phyloP scores from a whole-genome alignment of 352 stramenopile species.

The Lagenidium giganteum region DNA sequence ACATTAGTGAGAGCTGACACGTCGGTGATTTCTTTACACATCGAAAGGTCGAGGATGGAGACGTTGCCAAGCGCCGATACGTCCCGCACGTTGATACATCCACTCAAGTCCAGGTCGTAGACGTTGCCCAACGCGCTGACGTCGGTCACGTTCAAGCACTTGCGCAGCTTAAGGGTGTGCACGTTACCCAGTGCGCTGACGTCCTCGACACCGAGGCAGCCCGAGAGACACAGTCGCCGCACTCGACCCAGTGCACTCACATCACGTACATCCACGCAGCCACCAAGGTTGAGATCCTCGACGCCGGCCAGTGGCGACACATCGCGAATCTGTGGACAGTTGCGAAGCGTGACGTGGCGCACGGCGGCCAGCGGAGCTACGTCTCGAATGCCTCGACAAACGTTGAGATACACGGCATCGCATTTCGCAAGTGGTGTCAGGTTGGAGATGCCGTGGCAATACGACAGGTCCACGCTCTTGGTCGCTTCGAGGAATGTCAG shows the following conservation, averaged over 20 bases:
- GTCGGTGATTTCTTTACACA: conserved; percentile 28
- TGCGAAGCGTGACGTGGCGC: conserved; percentile 41
- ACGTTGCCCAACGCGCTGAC: conserved; percentile 42
- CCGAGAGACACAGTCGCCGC: conserved; percentile 38
- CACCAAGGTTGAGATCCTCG: conserved; percentile 53
- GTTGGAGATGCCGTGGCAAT: conserved; percentile 54
- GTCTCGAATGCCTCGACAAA: conserved; percentile 47
- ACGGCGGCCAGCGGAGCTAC: conserved; percentile 37
- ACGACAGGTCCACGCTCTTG: conserved; percentile 51
- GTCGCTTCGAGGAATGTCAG: conserved; percentile 33
- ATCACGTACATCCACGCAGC: conserved; percentile 36
- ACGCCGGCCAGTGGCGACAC: conserved; percentile 39
- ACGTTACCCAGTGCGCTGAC: conserved; percentile 37
- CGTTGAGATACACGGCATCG: conserved; percentile 50
- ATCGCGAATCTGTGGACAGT: conserved; percentile 45
- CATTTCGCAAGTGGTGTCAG: conserved; percentile 38
- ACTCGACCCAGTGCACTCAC: conserved; percentile 37
- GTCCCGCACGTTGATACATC: conserved; percentile 43
- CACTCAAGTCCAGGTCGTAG: conserved; percentile 42
- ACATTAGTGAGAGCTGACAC: conserved; percentile 18
- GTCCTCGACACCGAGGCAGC: conserved; percentile 58
- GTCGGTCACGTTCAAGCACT: conserved; percentile 45
- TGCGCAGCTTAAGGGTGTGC: conserved; percentile 47
- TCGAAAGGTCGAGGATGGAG: conserved; percentile 30
- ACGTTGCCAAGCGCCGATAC: conserved; percentile 35